Base-by-base conservation (phyloP, 371 early-diverging fungal genomes). In the Mucor mucedo region DNA sequence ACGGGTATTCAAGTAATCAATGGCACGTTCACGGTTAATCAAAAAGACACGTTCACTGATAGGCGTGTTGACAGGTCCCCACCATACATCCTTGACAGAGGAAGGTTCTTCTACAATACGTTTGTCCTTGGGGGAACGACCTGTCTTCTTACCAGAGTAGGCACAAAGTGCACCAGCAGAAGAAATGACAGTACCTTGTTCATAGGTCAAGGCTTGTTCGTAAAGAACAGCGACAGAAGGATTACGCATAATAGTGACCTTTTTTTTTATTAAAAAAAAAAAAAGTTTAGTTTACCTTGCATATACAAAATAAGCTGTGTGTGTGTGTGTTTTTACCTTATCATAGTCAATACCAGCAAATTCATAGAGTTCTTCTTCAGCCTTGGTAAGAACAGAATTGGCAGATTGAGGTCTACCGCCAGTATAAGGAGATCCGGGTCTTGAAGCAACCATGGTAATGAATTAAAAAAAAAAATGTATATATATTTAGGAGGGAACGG, bases 11-110 rank as follows among this genome's bases (percentile, higher is more conserved):
- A 98, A 84, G 80, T 97, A 98, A 82, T 96, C 97, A 62, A 93
- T 87, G 29, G 98, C 97, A 64, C 95, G 89, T 83, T 98, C 95
- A 69, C 95, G 94, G 85, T 97, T 98, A 74, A 93, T 91, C 79
- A 92, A 87, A 82, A 98, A 98, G 8, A 93, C 88, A 58, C 91
- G 83, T 68, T 94, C 92, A 58, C 87, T 84, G 75, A 98, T 89
- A 68, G 90, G 90, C 73, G 89, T 91, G 84, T 98, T 98, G 73
- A 97, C 95, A 29, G 98, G 96, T 32, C 98, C 97, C 96, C 97
- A 96, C 77, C 98, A 98, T 73, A 98, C 86, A 71, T 97, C 94
- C 60, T 89, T 79, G 27, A 76, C 69, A 14, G 94, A 90, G 14
- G 84, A 68, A 7, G 86, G 76, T 72, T 98, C 98, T 57, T 95